A percentile compares a stretch with the other conserved stretches of the same genome.
phyloP scores from a whole-genome alignment of 2,329 filamentous ascomycete genomes.

The Colletotrichum tamarilloi region DNA sequence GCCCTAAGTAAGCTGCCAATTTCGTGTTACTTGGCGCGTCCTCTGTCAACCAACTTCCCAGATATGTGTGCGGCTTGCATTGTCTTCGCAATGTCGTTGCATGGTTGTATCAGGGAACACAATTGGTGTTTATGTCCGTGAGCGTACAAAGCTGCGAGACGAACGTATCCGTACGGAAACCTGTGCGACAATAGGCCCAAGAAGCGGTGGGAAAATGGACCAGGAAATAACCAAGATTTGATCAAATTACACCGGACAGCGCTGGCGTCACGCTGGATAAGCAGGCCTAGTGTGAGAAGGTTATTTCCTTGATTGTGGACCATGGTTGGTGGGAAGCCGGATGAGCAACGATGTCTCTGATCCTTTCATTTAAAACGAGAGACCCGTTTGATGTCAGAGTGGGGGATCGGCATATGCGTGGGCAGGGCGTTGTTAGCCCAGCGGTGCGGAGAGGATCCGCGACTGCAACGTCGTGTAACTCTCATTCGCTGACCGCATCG shows the following conservation, averaged over 20 bases:
- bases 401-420: slow-evolving; percentile 26
- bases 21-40: background rate
- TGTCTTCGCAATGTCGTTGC: background rate
- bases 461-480: slow-evolving; percentile 29
- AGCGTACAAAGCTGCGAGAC: background rate
- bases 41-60: background rate
- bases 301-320: slow-evolving; percentile 29
- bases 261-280: slow-evolving; percentile 26
- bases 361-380: slow-evolving; percentile 34
- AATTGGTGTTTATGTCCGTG: slow-evolving; percentile 10
- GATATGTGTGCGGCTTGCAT: slow-evolving; percentile 1
- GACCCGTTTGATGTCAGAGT: slow-evolving; percentile 34
- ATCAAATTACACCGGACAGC: slow-evolving; percentile 13
- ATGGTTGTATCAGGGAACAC: background rate
- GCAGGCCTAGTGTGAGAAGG: slow-evolving; percentile 28
- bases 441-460: slow-evolving; percentile 30
- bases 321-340: slow-evolving; percentile 30
- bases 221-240: slow-evolving; percentile 27
- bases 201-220: slow-evolving; percentile 18
- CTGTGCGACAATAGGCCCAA: slow-evolving; percentile 10
- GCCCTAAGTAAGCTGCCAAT: background rate
- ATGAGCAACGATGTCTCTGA: slow-evolving; percentile 19
- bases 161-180: background rate
- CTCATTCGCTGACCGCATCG: slow-evolving; percentile 26
- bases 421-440: slow-evolving; percentile 15